Conservation (phyloP, 2,329 filamentous ascomycete genomes). For the Daldinia eschscholtzii region DNA sequence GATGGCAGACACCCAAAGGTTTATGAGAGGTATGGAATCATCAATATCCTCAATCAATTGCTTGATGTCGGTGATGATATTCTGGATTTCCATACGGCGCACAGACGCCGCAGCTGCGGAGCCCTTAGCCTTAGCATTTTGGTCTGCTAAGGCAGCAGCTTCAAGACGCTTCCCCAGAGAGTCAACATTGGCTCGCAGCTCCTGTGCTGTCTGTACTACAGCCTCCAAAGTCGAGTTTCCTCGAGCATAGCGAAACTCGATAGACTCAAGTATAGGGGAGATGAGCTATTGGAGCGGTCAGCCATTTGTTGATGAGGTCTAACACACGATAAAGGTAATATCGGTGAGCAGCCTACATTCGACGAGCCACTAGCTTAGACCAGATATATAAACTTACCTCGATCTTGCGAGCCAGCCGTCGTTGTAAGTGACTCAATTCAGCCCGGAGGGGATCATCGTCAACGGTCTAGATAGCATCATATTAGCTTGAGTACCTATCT, state of each 20-base stretch:
- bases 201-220: conserved; percentile 84
- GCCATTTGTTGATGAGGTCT: neutral
- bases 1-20: conserved; percentile 92
- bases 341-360: conserved; percentile 35
- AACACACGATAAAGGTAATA: conserved; percentile 2
- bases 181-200: conserved; percentile 86
- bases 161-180: conserved; percentile 81
- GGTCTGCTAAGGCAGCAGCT: conserved; percentile 73
- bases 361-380: conserved; percentile 12
- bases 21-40: conserved; percentile 90
- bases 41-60: conserved; percentile 83
- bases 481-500: conserved; percentile 26
- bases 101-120: conserved; percentile 63
- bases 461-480: conserved; percentile 63
- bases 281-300: conserved; percentile 45
- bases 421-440: conserved; percentile 79
- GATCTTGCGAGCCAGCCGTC: conserved; percentile 86
- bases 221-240: conserved; percentile 78
- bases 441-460: conserved; percentile 75
- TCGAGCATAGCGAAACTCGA: conserved; percentile 61
- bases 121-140: conserved; percentile 56
- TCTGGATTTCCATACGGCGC: conserved; percentile 73
- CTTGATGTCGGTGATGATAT: conserved; percentile 81
- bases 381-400: conserved; percentile 63
- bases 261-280: conserved; percentile 51